Base-by-base conservation (phyloP, 805 yeast species). In the Metschnikowia matae region DNA sequence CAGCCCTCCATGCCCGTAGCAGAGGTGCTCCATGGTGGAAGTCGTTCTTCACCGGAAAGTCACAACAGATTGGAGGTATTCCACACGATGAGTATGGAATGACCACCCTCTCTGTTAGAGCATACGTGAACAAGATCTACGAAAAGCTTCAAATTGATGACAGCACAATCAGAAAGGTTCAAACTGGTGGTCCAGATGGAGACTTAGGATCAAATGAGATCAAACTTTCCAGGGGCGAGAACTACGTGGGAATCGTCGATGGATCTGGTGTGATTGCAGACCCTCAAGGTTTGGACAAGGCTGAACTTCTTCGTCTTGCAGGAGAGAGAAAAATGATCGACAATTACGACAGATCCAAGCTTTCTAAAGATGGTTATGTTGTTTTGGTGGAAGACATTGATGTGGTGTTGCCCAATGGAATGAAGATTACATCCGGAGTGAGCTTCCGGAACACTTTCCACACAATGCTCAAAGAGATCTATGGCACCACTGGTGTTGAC, bases 111-210 rank as follows among this genome's bases (percentile, higher is more conserved):
- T 89, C 96, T 46, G 97, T 94, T 44, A 82, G 98, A 62, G 89
- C 96, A 44, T 92, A 83, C 66, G 95, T 92, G 51, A 84, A 87
- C 65, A 87, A 88, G 62, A 83, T 91, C 53, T 92, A 92, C 69
- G 86, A 88, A 58, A 87, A 89, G 66, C 77, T 85, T 52, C 73
- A 79, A 17, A 75, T 92, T 53, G 81, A 84, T 56, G 71, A 79
- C 58, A 64, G 75, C 23, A 69, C 72, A 37, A 79, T 92, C 53
- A 78, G 77, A 61, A 92, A 94, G 71, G 76, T 94, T 63, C 99
- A 92, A 75, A 94, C 97, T 49, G 99, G 98, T 71, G 99, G 99
- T 42, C 98, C 98, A 56, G 97, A 94, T 69, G 99, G 99, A 64
- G 99, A 92, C 70, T 77, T 92, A 59, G 99, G 99, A 31, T 87